Conservation (phyloP, 2,329 filamentous ascomycete species). For the Didymella segeticola region DNA sequence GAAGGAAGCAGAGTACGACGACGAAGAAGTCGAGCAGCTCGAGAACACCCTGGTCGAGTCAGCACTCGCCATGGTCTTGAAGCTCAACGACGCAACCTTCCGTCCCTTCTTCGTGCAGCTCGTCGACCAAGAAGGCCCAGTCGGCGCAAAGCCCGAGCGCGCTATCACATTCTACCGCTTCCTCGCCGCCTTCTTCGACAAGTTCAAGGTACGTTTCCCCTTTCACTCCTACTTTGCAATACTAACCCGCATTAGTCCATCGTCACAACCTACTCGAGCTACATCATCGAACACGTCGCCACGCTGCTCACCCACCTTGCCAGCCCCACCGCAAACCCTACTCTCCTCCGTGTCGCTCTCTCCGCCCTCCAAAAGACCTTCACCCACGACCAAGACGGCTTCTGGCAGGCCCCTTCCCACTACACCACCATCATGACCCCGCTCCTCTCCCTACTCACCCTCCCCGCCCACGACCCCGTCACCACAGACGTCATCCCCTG, state of each 20-base stretch:
- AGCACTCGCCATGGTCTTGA: constrained; percentile 89
- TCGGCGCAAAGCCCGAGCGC: constrained; percentile 50
- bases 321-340: constrained; percentile 54
- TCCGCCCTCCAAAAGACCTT: constrained; percentile 77
- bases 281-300: constrained; percentile 78
- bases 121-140: constrained; percentile 72
- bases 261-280: constrained; percentile 88
- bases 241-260: constrained; percentile 65
- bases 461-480: constrained; percentile 31
- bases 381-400: constrained; percentile 89
- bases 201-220: constrained; percentile 67
- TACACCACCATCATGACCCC: constrained; percentile 75
- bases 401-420: constrained; percentile 92
- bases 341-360: constrained; percentile 74
- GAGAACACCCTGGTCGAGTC: constrained; percentile 73
- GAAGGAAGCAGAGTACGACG: constrained; percentile 52
- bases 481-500: constrained; percentile 70
- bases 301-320: constrained; percentile 61
- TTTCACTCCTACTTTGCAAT: not conserved
- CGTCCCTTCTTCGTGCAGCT: constrained; percentile 86
- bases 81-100: constrained; percentile 94
- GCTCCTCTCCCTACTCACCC: constrained; percentile 67
- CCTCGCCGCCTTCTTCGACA: constrained; percentile 78
- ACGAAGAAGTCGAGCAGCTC: constrained; percentile 62
- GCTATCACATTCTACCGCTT: constrained; percentile 83